Conservation (phyloP, 345 rosid species). For the Eutrema yunnanense region DNA sequence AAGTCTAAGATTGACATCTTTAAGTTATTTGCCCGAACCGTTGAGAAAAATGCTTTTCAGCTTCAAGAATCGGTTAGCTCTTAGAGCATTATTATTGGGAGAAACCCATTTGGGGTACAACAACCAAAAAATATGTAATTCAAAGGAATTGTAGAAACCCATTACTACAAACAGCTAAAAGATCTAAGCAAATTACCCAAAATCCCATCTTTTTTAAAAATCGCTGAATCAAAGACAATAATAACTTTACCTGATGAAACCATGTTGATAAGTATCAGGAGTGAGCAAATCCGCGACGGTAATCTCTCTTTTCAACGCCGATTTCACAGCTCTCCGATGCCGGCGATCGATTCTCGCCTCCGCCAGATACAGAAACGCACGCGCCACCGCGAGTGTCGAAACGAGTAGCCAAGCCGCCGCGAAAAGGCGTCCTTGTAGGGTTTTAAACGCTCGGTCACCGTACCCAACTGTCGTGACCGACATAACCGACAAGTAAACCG, state of each 20-base stretch:
- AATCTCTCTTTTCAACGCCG: constrained; percentile 56
- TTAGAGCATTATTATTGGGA: no score
- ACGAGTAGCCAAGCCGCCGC: constrained; percentile 67
- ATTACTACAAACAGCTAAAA: neutral
- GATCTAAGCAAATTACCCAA: neutral
- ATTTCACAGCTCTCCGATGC: constrained; percentile 56
- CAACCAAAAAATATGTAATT: no score
- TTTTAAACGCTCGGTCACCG: constrained; percentile 62
- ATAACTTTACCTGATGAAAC: constrained; percentile 54
- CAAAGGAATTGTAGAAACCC: neutral
- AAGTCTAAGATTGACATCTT: neutral
- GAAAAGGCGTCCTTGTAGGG: constrained; percentile 54
- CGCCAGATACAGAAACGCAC: constrained; percentile 63
- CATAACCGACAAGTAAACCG: constrained; percentile 72
- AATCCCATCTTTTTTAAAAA: neutral
- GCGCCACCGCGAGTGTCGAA: constrained; percentile 68
- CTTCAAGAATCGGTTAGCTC: neutral
- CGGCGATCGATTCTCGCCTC: constrained; percentile 66
- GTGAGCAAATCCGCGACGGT: constrained; percentile 61
- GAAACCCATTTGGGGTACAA: no score
- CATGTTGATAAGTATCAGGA: constrained; percentile 59
- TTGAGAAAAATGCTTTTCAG: neutral
- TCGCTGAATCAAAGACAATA: no score
- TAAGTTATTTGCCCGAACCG: neutral
- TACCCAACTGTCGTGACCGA: constrained; percentile 80